A percentile compares a stretch with the other conserved stretches of the same genome.
phyloP scores from a whole-genome alignment of 164 flowering plant genomes.

The Vitis cinerea region DNA sequence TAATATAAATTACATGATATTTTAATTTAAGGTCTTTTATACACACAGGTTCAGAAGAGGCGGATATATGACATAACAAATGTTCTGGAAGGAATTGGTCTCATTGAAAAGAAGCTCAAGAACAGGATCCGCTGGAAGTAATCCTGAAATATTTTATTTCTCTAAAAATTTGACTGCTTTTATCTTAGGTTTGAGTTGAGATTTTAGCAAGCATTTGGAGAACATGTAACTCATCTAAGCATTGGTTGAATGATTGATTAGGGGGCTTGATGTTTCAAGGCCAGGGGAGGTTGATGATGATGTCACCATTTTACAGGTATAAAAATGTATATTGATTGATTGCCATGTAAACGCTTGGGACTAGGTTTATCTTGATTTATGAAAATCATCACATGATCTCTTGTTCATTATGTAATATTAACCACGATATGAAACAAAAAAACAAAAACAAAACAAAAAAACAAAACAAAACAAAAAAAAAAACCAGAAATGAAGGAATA shows the following conservation, averaged over 20 bases:
- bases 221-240: slow-evolving; percentile 10
- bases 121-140: slow-evolving; percentile 98
- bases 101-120: slow-evolving; percentile 91
- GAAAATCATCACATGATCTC: neutral
- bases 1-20: neutral
- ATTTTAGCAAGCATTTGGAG: slow-evolving; percentile 2
- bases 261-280: slow-evolving; percentile 69
- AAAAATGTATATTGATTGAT: slow-evolving; percentile 10
- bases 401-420: neutral
- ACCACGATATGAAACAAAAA: neutral
- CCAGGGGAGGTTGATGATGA: slow-evolving; percentile 61
- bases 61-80: slow-evolving; percentile 96
- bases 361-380: neutral
- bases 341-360: neutral
- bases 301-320: slow-evolving; percentile 62
- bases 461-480: neutral
- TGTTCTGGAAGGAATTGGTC: slow-evolving; percentile 97
- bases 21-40: slow-evolving; percentile 7
- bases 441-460: neutral
- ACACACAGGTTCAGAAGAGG: slow-evolving; percentile 85
- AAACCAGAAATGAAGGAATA: neutral
- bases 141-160: slow-evolving; percentile 12
- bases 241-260: slow-evolving; percentile 20
- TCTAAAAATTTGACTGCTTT: neutral
- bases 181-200: slow-evolving; percentile 1